phyloP scores from a whole-genome alignment of 345 rosid genomes.

The Turnera subulata region DNA sequence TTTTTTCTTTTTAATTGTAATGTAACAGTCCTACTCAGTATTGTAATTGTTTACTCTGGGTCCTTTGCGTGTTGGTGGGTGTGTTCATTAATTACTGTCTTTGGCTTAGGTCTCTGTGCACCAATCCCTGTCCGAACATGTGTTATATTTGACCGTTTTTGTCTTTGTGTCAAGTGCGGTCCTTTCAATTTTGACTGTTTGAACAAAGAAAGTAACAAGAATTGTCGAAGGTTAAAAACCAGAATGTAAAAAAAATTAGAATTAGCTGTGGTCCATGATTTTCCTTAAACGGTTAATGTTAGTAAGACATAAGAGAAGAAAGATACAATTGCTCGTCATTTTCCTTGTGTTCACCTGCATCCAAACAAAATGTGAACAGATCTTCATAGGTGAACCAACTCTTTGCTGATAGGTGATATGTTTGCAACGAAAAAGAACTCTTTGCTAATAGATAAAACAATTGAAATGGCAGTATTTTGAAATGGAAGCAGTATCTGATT shows the following conservation, averaged over 20 bases:
- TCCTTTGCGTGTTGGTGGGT: slow-evolving; percentile 9
- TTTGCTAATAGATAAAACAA: too few species aligned
- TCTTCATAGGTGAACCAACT: neutral
- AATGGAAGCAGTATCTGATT: neutral
- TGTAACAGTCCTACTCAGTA: neutral
- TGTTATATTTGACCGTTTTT: too few species aligned
- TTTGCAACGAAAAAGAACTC: too few species aligned
- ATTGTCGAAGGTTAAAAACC: neutral
- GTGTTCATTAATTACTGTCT: slow-evolving; percentile 12
- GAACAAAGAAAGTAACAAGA: neutral
- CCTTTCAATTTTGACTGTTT: neutral
- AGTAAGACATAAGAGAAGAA: neutral
- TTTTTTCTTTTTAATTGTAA: neutral
- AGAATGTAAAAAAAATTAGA: neutral
- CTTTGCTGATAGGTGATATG: neutral
- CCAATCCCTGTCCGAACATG: too few species aligned
- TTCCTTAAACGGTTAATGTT: neutral
- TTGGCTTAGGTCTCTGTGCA: neutral
- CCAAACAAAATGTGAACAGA: neutral
- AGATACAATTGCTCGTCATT: neutral
- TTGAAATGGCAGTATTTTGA: too few species aligned
- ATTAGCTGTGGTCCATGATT: neutral
- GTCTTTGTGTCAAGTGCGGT: too few species aligned
- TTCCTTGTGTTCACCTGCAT: neutral
- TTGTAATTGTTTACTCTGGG: neutral